Evolutionary conservation across 2,329 filamentous ascomycete species (phyloP).

Genomic region (Davidsoniella virescens): DNA sequence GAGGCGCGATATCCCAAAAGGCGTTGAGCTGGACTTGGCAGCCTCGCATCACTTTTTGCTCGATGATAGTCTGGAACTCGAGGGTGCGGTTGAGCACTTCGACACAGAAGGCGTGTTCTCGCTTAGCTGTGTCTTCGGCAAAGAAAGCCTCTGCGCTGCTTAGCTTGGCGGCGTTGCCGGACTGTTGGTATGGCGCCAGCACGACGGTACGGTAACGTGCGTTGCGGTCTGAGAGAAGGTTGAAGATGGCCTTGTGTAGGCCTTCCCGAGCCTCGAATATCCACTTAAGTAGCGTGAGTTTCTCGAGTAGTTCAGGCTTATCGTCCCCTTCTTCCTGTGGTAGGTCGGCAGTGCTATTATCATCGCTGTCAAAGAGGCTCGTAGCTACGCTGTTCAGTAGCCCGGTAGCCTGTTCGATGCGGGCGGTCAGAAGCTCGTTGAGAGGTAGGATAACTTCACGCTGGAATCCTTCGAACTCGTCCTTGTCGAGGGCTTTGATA

Average conservation of each 20-base stretch:
- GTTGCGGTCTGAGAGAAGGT: constrained; percentile 71
- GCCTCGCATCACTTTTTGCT: constrained; percentile 70
- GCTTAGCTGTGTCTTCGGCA: constrained; percentile 55
- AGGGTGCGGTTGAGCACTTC: constrained; percentile 58
- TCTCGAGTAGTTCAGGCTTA: constrained; percentile 82
- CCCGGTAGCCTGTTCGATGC: constrained; percentile 55
- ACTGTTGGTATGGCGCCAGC: constrained; percentile 58
- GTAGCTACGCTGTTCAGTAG: constrained; percentile 30
- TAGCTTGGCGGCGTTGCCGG: constrained; percentile 64
- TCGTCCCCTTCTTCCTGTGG: constrained; percentile 93
- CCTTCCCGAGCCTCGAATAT: constrained; percentile 87
- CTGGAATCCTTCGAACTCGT: constrained; percentile 74
- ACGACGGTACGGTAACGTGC: constrained; percentile 75
- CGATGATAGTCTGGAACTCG: constrained; percentile 62
- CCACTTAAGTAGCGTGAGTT: constrained; percentile 90
- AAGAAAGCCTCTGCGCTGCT: constrained; percentile 71
- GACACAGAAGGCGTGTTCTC: constrained; percentile 52
- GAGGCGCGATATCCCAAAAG: constrained; percentile 95
- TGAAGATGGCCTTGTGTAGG: constrained; percentile 70
- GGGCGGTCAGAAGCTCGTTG: constrained; percentile 60
- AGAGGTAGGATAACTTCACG: constrained; percentile 67
- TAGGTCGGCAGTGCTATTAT: constrained; percentile 54
- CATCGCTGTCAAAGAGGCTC: constrained; percentile 25
- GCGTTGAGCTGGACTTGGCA: constrained; percentile 84
- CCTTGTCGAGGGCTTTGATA: constrained; percentile 57